Percentiles rank a stretch among this genome's conserved stretches.
phyloP scores from a whole-genome alignment of 176 grass and related monocot species.

The Phyllostachys edulis region DNA sequence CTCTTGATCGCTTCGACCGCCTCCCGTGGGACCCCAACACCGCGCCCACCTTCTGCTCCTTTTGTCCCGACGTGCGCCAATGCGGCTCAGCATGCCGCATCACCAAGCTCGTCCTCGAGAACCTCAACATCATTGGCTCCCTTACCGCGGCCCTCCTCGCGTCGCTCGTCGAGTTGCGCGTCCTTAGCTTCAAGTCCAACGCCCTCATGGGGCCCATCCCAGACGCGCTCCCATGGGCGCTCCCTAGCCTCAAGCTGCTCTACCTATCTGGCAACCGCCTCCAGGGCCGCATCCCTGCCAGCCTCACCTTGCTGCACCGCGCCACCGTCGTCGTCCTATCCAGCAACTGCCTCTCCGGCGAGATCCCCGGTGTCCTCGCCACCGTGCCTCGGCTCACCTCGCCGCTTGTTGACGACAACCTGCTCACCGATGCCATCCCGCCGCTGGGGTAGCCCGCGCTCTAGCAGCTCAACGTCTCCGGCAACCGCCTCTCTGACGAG shows the following conservation, averaged over 20 bases:
- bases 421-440: no score
- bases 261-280: conserved; percentile 78
- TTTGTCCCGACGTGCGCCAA: conserved; percentile 71
- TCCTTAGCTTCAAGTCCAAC: conserved; percentile 90
- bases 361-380: no score
- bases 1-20: conserved; percentile 54
- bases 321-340: conserved; percentile 75
- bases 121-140: conserved; percentile 67
- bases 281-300: conserved; percentile 55
- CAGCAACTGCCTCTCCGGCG: conserved; percentile 53
- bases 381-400: no score
- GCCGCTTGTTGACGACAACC: no score
- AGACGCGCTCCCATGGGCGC: conserved; percentile 47
- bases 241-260: conserved; percentile 80
- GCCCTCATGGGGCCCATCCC: conserved; percentile 69
- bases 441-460: no score
- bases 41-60: conserved; percentile 39
- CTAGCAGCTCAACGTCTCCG: no score
- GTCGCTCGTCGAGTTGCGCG: conserved; percentile 69
- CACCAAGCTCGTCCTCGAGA: conserved; percentile 91
- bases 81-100: conserved; percentile 46
- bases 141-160: conserved; percentile 50
- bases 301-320: conserved; percentile 60
- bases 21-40: conserved; percentile 56
- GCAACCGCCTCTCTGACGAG: conserved; percentile 54